These are phyloP conservation scores for Aaosphaeria arxii DNA, from an alignment of 2,329 filamentous ascomycete species.

Conservation along the genomic window DNA sequence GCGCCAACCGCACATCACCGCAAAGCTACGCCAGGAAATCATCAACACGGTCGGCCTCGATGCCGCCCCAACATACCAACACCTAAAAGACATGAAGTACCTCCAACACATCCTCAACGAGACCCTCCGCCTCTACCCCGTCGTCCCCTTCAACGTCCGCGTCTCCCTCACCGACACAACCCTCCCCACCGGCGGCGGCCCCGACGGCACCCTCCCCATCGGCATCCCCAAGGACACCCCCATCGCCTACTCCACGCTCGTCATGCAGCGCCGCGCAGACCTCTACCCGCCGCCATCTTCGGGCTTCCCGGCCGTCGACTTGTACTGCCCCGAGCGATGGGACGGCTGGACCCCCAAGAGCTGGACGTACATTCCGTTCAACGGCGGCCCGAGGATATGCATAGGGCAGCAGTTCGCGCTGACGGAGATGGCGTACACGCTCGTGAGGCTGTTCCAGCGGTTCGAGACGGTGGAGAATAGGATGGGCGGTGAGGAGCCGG, in stretches of 20 bases:
- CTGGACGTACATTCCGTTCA: constrained; percentile 51
- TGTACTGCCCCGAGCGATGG: constrained; percentile 51
- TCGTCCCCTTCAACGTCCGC: constrained; percentile 51
- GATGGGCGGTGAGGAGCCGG: constrained; percentile 34
- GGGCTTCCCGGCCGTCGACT: constrained; percentile 39
- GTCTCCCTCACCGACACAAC: constrained; percentile 47
- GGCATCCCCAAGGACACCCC: constrained; percentile 44
- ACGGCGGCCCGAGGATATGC: constrained; percentile 49
- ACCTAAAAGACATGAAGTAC: constrained; percentile 87
- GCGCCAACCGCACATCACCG: constrained; percentile 63
- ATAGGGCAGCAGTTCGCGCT: constrained; percentile 52
- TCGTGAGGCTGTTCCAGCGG: constrained; percentile 45
- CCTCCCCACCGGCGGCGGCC: constrained; percentile 48
- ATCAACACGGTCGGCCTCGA: constrained; percentile 62
- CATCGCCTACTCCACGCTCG: constrained; percentile 46
- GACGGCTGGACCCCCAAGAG: constrained; percentile 47
- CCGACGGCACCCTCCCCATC: constrained; percentile 44
- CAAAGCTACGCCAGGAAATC: constrained; percentile 72
- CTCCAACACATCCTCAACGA: constrained; percentile 39
- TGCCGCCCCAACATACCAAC: constrained; percentile 63
- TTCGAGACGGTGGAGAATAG: constrained; percentile 42
- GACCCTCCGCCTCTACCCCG: constrained; percentile 46
- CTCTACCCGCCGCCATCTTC: constrained; percentile 43
- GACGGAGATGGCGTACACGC: constrained; percentile 50
- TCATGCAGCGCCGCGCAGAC: constrained; percentile 50